Percentiles rank a stretch among this genome's conserved stretches.
Evolutionary conservation across 176 grass and related monocot genomes (phyloP).

Genomic region (Oryza glumipatula): DNA sequence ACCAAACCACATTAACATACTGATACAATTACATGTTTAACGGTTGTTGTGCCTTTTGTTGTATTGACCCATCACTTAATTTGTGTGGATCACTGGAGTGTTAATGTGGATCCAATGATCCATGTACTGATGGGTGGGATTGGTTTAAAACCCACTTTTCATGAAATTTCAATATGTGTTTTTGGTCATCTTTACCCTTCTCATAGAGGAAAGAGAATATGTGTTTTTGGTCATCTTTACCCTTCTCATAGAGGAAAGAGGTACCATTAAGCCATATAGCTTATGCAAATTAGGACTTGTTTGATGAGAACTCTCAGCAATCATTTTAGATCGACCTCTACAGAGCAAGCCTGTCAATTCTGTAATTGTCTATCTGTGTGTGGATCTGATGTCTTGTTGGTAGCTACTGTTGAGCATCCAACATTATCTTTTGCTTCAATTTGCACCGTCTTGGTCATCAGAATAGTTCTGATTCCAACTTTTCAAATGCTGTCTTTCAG

Average conservation of each 20-base stretch:
- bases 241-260: not conserved
- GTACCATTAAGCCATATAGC: not conserved
- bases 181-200: not conserved
- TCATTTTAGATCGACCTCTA: not conserved
- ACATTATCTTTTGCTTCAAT: not conserved
- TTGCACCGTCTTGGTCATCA: not conserved
- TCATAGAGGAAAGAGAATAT: not conserved
- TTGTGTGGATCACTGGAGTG: not conserved
- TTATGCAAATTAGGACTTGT: not conserved
- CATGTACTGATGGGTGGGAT: not conserved
- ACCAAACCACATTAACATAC: not conserved
- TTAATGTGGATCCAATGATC: not conserved
- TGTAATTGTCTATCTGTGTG: not conserved
- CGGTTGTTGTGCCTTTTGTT: not conserved
- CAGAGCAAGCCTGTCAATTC: not conserved
- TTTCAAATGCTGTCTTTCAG: conserved; percentile 46
- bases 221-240: not conserved
- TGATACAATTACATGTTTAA: not conserved
- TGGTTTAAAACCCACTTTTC: not conserved
- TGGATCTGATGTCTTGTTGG: not conserved
- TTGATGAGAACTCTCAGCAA: not conserved
- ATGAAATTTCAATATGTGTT: too few relatives aligned
- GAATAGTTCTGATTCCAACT: conserved; percentile 29
- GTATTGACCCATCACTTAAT: not conserved
- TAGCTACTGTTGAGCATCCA: not conserved